These are phyloP conservation scores for Barbatosphaeria neglecta DNA, from an alignment of 495 filamentous ascomycete species.

Conservation along the genomic window DNA sequence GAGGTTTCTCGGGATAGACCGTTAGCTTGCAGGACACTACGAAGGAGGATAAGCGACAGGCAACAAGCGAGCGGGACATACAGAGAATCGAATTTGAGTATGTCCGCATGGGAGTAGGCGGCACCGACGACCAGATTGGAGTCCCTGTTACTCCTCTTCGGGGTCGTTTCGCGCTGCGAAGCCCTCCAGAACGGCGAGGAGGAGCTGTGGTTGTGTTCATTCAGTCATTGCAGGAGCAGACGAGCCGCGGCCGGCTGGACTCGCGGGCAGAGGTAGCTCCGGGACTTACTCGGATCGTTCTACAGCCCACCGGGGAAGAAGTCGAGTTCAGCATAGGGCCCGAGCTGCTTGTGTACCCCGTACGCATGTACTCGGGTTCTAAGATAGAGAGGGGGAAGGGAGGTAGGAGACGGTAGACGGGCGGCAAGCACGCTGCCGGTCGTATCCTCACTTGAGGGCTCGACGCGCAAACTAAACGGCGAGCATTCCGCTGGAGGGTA, in stretches of 20 bases:
- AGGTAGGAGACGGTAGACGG: no score
- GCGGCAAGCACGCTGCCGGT: no score
- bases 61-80: conserved; percentile 22
- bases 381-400: no score
- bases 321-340: conserved; percentile 21
- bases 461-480: not conserved
- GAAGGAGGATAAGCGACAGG: not conserved
- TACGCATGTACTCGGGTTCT: no score
- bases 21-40: conserved; percentile 5
- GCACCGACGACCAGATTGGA: conserved; percentile 79
- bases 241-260: no score
- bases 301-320: conserved; percentile 13
- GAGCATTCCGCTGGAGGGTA: conserved; percentile 11
- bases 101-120: conserved; percentile 91
- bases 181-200: conserved; percentile 86
- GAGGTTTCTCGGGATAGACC: conserved; percentile 23
- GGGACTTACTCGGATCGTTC: conserved; percentile 51
- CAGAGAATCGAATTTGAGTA: conserved; percentile 74
- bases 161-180: conserved; percentile 36
- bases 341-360: no score
- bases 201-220: conserved; percentile 36
- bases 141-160: conserved; percentile 47
- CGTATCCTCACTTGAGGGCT: not conserved
- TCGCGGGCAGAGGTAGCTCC: not conserved
- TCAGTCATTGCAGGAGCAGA: no score